Percentiles rank a stretch among this genome's conserved stretches.
These are phyloP conservation scores for Phytophthora tentaculata DNA, from an alignment of 352 stramenopile species.

Conservation along the genomic window DNA sequence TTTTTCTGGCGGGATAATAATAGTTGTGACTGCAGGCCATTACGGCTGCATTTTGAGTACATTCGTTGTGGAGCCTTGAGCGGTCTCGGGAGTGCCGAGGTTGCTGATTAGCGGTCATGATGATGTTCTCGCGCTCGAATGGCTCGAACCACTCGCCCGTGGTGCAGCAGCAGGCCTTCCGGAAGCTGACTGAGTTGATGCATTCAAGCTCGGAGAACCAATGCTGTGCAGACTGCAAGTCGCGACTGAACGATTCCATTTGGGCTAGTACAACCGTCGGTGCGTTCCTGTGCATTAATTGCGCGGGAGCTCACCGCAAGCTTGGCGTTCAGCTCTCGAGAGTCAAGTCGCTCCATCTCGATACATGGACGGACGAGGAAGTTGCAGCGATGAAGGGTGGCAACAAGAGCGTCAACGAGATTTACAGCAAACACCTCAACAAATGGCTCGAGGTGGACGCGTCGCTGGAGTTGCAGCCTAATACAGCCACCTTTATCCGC, in stretches of 20 bases:
- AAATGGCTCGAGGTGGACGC: conserved; percentile 59
- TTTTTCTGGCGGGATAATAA: conserved; percentile 26
- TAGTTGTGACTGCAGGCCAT: conserved; percentile 11
- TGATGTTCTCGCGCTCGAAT: conserved; percentile 47
- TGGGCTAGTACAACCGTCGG: conserved; percentile 96
- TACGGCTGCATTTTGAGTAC: conserved; percentile 8
- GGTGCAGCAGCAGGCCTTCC: conserved; percentile 47
- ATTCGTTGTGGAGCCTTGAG: neutral
- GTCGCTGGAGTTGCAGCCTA: conserved; percentile 46
- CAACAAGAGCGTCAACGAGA: conserved; percentile 69
- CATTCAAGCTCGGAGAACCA: conserved; percentile 67
- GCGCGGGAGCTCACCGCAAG: conserved; percentile 93
- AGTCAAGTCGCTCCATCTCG: conserved; percentile 83
- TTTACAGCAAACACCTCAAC: conserved; percentile 63
- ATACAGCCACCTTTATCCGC: conserved; percentile 42
- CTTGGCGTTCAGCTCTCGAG: conserved; percentile 95
- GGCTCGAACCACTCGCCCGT: conserved; percentile 27
- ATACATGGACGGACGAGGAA: conserved; percentile 81
- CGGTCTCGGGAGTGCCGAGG: neutral
- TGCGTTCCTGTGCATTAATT: conserved; percentile 96
- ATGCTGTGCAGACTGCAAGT: conserved; percentile 81
- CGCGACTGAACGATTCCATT: conserved; percentile 80
- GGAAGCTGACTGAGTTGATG: conserved; percentile 72
- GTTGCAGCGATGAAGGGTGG: conserved; percentile 72
- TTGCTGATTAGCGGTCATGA: conserved; percentile 29